Base-by-base conservation (phyloP, 345 rosid species). In the Streptanthus diversifolius region DNA sequence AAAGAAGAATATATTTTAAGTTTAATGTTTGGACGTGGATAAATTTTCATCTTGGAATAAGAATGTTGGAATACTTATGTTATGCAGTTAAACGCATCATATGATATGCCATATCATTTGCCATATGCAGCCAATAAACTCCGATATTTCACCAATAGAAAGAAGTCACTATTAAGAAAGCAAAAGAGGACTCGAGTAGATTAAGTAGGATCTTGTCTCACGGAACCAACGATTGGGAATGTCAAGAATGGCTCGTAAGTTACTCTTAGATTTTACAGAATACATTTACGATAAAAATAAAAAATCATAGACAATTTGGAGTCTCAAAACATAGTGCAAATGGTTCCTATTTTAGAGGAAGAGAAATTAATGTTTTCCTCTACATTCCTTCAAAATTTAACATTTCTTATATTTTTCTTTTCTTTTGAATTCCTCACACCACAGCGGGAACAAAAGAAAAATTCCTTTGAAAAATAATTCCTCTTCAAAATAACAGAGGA, bases 301-400 rank as follows among this genome's bases (percentile, higher is more conserved):
- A 62, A 43, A 29, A 44, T 15, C 53, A 27, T 15, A 10, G 9
- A 45, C 9, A 19, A 61, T 8, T 62, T 25, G 14, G n/a, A 47
- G 57, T 47, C 57, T 64, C 44, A 13, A 64, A 47, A 32, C 55
- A 45, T 47, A 65, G 11, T 48, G 35, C 58, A 21, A n/a, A n/a
- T n/a, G n/a, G n/a, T n/a, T n/a, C n/a, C n/a, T n/a, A n/a, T n/a
- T n/a, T n/a, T n/a, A n/a, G n/a, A n/a, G n/a, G n/a, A n/a, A n/a
- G n/a, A n/a, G n/a, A n/a, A n/a, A n/a, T n/a, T n/a, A n/a, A n/a
- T n/a, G n/a, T n/a, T n/a, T n/a, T n/a, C n/a, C n/a, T n/a, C n/a
- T n/a, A n/a, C n/a, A n/a, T n/a, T n/a, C n/a, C n/a, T n/a, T n/a
- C n/a, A n/a, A n/a, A n/a, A n/a, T n/a, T n/a, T n/a, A n/a, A n/a